Conservation (phyloP, 2,329 filamentous ascomycete genomes). For the Chrysoporthe deuterocubensis region DNA sequence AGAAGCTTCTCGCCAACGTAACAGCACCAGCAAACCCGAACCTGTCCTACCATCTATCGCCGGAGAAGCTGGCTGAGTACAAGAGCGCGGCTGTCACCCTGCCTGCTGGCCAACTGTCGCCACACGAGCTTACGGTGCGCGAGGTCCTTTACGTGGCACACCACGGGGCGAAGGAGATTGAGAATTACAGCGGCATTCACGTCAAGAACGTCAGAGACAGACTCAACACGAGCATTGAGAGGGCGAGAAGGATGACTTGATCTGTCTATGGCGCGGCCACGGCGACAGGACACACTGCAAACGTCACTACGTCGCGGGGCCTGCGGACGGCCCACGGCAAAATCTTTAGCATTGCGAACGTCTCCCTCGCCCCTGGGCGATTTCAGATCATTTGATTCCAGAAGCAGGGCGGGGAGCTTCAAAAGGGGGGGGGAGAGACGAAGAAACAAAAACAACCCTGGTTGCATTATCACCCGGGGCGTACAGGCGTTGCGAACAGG, state of each 20-base stretch:
- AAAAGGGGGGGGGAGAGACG: no score
- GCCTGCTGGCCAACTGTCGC: conserved; percentile 8
- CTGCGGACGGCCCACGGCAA: neutral
- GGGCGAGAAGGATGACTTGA: conserved; percentile 3
- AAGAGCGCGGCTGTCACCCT: conserved; percentile 6
- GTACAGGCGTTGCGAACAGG: neutral
- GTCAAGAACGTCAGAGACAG: conserved; percentile 23
- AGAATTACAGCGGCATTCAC: conserved; percentile 23
- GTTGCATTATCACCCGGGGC: neutral
- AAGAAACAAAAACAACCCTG: neutral
- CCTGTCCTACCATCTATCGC: conserved; percentile 33
- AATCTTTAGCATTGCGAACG: neutral
- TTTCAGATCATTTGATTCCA: neutral
- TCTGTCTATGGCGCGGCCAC: neutral
- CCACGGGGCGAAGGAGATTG: conserved; percentile 16
- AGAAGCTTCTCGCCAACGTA: conserved; percentile 37
- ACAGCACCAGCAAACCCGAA: conserved; percentile 30
- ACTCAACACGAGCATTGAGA: conserved; percentile 23
- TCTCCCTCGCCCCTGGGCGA: neutral
- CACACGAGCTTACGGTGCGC: conserved; percentile 18
- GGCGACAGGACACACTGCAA: no score
- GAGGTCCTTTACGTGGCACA: conserved; percentile 23
- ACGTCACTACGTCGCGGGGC: neutral
- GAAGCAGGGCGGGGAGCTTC: neutral
- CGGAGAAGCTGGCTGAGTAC: conserved; percentile 20